phyloP scores from a whole-genome alignment of 2,329 filamentous ascomycete species.

The Pezicula radicicola region DNA sequence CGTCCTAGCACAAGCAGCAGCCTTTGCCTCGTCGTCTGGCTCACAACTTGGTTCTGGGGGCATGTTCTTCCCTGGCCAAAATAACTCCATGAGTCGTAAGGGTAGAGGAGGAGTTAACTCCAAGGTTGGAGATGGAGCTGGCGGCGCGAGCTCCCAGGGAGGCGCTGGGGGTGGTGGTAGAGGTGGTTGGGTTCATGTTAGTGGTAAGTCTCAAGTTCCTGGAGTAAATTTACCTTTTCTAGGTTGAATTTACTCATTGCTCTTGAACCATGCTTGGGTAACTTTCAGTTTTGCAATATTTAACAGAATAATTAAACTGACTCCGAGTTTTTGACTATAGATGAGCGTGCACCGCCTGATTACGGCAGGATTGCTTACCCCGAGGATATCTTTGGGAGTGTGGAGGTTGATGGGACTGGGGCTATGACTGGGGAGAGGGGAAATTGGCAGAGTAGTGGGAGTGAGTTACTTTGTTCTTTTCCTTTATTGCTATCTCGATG shows the following conservation, averaged over 20 bases:
- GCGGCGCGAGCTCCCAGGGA: constrained; percentile 56
- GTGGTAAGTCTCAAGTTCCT: constrained; percentile 29
- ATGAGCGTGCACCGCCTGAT: constrained; percentile 61
- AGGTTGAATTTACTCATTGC: no score
- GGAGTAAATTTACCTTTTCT: no score
- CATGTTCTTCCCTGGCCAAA: constrained; percentile 40
- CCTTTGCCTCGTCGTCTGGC: constrained; percentile 57
- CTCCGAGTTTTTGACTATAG: no score
- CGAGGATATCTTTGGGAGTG: constrained; percentile 67
- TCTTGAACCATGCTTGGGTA: no score
- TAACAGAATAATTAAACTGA: no score
- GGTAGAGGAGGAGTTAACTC: constrained; percentile 36
- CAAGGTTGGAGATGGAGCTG: constrained; percentile 40
- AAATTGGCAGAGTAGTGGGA: constrained; percentile 56
- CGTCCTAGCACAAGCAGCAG: constrained; percentile 53
- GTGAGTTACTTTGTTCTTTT: constrained; percentile 42
- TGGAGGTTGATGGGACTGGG: constrained; percentile 59
- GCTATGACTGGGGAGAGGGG: constrained; percentile 45
- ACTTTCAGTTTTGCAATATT: no score
- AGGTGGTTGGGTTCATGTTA: constrained; percentile 64
- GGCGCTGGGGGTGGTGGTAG: constrained; percentile 57
- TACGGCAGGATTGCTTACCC: constrained; percentile 67
- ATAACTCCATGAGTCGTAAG: constrained; percentile 22
- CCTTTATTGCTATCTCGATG: neutral
- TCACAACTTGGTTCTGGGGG: constrained; percentile 50